Evolutionary conservation across 2,329 filamentous ascomycete genomes (phyloP), one percentile per base, ranked within the genome.

Genomic region (Clonostachys rosea): DNA sequence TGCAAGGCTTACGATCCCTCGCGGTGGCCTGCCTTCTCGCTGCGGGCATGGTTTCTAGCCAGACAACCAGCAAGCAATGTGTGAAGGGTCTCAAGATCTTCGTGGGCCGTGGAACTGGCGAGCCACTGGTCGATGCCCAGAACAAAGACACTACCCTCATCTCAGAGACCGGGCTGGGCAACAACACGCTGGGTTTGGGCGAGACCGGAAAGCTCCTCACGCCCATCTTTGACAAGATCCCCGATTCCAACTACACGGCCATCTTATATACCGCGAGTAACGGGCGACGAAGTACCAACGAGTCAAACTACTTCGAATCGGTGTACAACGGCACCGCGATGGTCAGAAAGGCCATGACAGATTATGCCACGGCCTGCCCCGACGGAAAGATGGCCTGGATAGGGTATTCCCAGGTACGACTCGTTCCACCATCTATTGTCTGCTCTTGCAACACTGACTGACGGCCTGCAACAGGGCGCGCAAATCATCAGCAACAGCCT

Each of bases 401-500:
- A 24, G 46, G 46, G 18, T 47, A 47, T 33, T 47, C 46, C 10
- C 46, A 47, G 40, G 46, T 47, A 47, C 13, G 14, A 35, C 10
- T 17, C 18, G 37, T 16, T 24, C 9, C 30, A 10, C 5, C 6
- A 13, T 30, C 7, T 12, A 30, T 4, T 43, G 7, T 13, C 16
- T 18, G 8, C 16, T 9, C 12, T 8, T 6, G 24, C 18, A 18
- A 45, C 30, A 14, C 16, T 39, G 20, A 43, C 41, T 8, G 17
- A 8, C 13, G 14, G 36, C 17, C 24, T 40, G 8, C 36, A 40
- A 10, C 42, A 59, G 57, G 57, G 57, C 24, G 56, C 56, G 5
- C 56, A 60, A 30, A 50, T 60, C 17, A 50, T 47, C 7, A 44
- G 47, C 14, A 56, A 59, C 10, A 49, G 45, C 34, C 45, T 60